phyloP scores from a whole-genome alignment of 2,329 filamentous ascomycete species.

The Fusarium compactum region DNA sequence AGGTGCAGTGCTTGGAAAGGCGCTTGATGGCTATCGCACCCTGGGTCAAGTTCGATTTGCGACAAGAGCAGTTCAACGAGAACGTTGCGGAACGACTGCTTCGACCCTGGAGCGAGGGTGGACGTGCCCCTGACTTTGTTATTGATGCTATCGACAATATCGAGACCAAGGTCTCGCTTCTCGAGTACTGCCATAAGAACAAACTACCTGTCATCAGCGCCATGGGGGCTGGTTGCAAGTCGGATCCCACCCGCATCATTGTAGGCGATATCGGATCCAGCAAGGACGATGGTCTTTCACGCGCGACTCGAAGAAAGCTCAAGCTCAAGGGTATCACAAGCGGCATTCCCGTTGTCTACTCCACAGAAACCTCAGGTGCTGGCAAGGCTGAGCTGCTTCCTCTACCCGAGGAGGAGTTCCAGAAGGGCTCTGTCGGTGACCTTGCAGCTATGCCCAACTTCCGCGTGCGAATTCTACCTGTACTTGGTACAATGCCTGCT shows the following conservation, averaged over 20 bases:
- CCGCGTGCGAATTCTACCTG: constrained; percentile 91
- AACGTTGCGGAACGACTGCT: constrained; percentile 75
- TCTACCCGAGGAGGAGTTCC: constrained; percentile 86
- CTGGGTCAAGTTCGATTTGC: constrained; percentile 90
- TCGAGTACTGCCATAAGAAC: constrained; percentile 87
- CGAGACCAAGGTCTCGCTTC: constrained; percentile 90
- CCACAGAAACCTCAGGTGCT: constrained; percentile 87
- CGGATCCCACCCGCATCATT: constrained; percentile 82
- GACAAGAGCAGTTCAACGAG: constrained; percentile 84
- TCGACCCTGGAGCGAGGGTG: constrained; percentile 70
- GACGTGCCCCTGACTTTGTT: constrained; percentile 82
- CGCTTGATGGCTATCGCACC: constrained; percentile 88
- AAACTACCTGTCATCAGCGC: constrained; percentile 87
- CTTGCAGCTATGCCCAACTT: constrained; percentile 92
- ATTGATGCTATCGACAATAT: constrained; percentile 99
- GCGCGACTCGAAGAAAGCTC: constrained; percentile 82
- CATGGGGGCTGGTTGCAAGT: constrained; percentile 98
- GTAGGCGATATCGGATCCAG: constrained; percentile 92
- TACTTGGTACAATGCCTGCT: constrained; percentile 96
- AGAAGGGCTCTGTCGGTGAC: constrained; percentile 87
- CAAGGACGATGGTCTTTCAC: constrained; percentile 88
- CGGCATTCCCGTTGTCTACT: constrained; percentile 93
- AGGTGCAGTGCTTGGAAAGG: constrained; percentile 85
- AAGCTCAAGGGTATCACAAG: constrained; percentile 82
- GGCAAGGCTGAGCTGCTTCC: constrained; percentile 93